phyloP scores from a whole-genome alignment of 495 filamentous ascomycete species.

The Pseudoneurospora amorphoporcata region DNA sequence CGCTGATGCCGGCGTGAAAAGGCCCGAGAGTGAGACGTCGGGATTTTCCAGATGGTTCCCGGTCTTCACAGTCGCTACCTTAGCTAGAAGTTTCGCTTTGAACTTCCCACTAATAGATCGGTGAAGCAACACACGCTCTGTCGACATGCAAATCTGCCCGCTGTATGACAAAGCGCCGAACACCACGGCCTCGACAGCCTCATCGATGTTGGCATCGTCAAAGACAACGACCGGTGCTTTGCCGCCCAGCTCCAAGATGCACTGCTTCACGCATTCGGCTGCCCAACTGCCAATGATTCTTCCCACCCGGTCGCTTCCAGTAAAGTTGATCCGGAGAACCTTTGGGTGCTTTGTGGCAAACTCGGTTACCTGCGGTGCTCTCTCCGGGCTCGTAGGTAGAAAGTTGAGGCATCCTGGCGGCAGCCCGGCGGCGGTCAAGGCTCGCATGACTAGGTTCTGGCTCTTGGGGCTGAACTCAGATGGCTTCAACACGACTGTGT shows the following conservation, averaged over 20 bases:
- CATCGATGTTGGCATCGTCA: constrained; percentile 24
- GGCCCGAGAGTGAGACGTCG: constrained; percentile 35
- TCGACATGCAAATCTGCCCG: constrained; percentile 31
- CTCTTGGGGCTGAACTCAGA: constrained; percentile 61
- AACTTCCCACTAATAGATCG: constrained; percentile 17
- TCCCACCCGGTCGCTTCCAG: constrained; percentile 25
- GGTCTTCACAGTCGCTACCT: constrained; percentile 11
- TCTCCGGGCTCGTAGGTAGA: constrained; percentile 29
- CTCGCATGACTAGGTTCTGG: constrained; percentile 53
- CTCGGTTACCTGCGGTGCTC: constrained; percentile 36
- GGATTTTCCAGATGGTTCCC: constrained; percentile 30
- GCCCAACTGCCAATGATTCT: constrained; percentile 34
- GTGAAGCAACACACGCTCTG: constrained; percentile 24
- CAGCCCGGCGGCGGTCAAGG: constrained; percentile 57
- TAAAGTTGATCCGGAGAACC: constrained; percentile 39
- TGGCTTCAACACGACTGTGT: constrained; percentile 67
- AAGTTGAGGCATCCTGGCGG: constrained; percentile 40
- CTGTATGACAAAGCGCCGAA: constrained; percentile 21
- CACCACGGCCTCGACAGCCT: constrained; percentile 23
- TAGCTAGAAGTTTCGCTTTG: constrained; percentile 14
- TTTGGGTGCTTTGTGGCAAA: constrained; percentile 36
- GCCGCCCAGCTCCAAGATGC: constrained; percentile 33
- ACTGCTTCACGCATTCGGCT: constrained; percentile 46
- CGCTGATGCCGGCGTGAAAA: constrained; percentile 43
- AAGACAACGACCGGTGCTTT: constrained; percentile 25